Conservation (phyloP, 202 grass and related monocot species). For the Panicum hallii region DNA sequence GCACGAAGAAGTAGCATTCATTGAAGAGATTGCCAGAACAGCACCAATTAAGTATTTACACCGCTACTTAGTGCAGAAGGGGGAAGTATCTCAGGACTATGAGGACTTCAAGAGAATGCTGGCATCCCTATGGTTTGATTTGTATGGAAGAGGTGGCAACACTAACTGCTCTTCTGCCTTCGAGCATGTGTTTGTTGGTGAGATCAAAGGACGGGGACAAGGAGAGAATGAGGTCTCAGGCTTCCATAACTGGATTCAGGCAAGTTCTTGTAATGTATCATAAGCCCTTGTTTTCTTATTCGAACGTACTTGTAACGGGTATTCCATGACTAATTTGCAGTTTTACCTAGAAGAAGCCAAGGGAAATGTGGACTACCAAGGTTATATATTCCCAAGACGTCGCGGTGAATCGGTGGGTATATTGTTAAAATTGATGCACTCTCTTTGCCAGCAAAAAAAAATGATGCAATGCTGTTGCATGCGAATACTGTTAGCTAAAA, state of each 20-base stretch:
- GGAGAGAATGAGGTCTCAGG: constrained; percentile 81
- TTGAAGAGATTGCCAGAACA: constrained; percentile 96
- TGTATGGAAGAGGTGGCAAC: constrained; percentile 83
- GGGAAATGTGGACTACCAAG: constrained; percentile 90
- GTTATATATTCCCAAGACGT: constrained; percentile 88
- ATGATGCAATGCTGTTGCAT: constrained; percentile 4
- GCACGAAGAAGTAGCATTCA: constrained; percentile 84
- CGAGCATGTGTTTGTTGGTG: constrained; percentile 98
- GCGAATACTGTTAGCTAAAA: constrained; percentile 41
- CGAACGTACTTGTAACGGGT: constrained; percentile 23
- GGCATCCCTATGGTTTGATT: constrained; percentile 78
- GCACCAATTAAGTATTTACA: constrained; percentile 79
- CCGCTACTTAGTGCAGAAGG: constrained; percentile 75
- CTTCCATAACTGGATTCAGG: constrained; percentile 99
- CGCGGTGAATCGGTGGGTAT: constrained; percentile 69
- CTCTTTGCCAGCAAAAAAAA: neutral
- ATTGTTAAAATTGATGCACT: neutral
- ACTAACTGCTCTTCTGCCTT: constrained; percentile 81
- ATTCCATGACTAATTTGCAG: constrained; percentile 59
- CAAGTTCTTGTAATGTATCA: constrained; percentile 43
- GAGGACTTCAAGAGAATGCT: constrained; percentile 80
- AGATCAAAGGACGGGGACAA: constrained; percentile 67
- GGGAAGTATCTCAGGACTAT: constrained; percentile 55
- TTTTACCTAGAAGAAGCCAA: constrained; percentile 99
- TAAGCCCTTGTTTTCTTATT: neutral